phyloP scores from a whole-genome alignment of 805 yeast genomes.

The Candida bentonensis region DNA sequence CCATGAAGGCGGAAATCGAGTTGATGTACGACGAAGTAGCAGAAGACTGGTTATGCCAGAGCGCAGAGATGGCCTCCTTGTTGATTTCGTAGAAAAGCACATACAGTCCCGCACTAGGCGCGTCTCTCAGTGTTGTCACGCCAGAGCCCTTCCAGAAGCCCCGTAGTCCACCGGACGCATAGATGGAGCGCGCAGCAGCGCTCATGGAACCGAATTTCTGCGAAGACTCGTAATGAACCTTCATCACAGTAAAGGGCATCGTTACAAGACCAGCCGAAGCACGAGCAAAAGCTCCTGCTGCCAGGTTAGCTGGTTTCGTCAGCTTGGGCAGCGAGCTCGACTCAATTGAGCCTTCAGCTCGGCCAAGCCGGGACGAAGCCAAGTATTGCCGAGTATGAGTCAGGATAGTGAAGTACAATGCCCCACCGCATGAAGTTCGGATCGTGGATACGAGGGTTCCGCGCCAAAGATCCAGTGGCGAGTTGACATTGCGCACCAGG shows the following conservation, averaged over 20 bases:
- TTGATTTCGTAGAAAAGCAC: conserved; percentile 71
- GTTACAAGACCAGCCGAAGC: conserved; percentile 73
- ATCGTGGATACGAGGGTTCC: conserved; percentile 87
- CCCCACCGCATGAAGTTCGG: conserved; percentile 84
- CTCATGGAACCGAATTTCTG: conserved; percentile 46
- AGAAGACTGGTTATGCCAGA: conserved; percentile 19
- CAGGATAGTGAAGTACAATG: conserved; percentile 64
- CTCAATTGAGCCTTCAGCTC: conserved; percentile 4
- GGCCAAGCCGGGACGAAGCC: conserved; percentile 20
- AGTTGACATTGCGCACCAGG: conserved; percentile 12
- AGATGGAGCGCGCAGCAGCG: conserved; percentile 48
- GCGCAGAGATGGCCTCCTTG: conserved; percentile 40
- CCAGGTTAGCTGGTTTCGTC: conserved; percentile 50
- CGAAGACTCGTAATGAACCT: conserved; percentile 79
- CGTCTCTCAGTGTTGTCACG: conserved; percentile 80
- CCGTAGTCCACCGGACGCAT: conserved; percentile 32
- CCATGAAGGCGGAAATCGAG: conserved; percentile 57
- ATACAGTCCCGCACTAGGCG: conserved; percentile 92
- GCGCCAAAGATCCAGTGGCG: conserved; percentile 55
- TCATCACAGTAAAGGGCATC: conserved; percentile 89
- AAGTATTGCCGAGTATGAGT: conserved; percentile 43
- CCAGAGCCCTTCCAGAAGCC: conserved; percentile 83
- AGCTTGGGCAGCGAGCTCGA: conserved; percentile 47
- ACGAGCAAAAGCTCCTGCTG: conserved; percentile 67
- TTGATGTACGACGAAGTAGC: conserved; percentile 46